phyloP scores from a whole-genome alignment of 2,329 filamentous ascomycete species.

The Exophiala xenobiotica region DNA sequence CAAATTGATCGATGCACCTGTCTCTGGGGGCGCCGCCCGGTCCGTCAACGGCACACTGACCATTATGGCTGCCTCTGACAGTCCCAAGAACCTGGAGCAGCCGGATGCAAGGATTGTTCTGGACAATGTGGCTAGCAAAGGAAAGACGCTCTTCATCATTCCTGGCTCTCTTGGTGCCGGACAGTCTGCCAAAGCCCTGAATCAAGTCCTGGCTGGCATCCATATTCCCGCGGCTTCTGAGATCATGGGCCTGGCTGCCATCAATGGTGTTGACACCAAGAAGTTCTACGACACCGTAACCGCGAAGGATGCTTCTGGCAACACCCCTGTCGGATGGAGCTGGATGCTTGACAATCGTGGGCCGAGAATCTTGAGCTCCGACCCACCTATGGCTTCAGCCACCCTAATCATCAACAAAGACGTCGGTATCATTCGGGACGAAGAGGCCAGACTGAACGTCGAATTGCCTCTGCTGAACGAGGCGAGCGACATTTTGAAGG shows the following conservation, averaged over 20 bases:
- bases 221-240: slow-evolving; percentile 63
- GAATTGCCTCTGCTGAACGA: slow-evolving; percentile 29
- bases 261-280: slow-evolving; percentile 53
- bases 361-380: slow-evolving; percentile 55
- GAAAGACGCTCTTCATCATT: slow-evolving; percentile 64
- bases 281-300: slow-evolving; percentile 45
- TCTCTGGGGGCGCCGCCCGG: slow-evolving; percentile 67
- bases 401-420: slow-evolving; percentile 63
- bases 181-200: slow-evolving; percentile 63
- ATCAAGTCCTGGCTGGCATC: slow-evolving; percentile 63
- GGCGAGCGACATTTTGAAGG: slow-evolving; percentile 23
- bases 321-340: slow-evolving; percentile 48
- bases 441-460: slow-evolving; percentile 25
- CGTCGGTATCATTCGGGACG: slow-evolving; percentile 35
- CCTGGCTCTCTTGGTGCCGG: slow-evolving; percentile 60
- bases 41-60: slow-evolving; percentile 71
- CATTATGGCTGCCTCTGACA: slow-evolving; percentile 67
- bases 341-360: slow-evolving; percentile 64
- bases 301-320: slow-evolving; percentile 31
- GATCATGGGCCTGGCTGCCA: slow-evolving; percentile 59
- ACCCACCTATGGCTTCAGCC: slow-evolving; percentile 58
- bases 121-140: slow-evolving; percentile 57
- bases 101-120: slow-evolving; percentile 58
- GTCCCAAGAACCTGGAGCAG: slow-evolving; percentile 53
- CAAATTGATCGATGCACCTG: slow-evolving; percentile 67